Conservation (phyloP, 164 flowering plant species). For the Magnolia changhungtana region DNA sequence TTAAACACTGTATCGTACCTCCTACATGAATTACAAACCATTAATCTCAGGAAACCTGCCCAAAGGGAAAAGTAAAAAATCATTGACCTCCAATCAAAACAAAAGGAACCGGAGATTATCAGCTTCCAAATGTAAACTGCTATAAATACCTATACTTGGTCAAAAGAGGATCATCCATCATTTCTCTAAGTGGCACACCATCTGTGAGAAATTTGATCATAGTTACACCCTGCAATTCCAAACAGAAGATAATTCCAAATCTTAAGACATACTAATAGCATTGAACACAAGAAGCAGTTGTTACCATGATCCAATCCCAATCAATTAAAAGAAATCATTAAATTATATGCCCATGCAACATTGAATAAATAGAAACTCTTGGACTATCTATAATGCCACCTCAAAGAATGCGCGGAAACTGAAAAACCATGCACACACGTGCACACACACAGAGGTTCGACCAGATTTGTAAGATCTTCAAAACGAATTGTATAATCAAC, state of each 20-base stretch:
- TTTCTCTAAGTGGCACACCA: slow-evolving; percentile 90
- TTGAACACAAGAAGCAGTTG: neutral
- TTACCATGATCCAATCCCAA: neutral
- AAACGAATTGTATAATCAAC: slow-evolving; percentile 95
- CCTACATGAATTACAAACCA: no score
- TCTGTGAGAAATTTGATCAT: slow-evolving; percentile 90
- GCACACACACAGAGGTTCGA: slow-evolving; percentile 20
- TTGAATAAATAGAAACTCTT: neutral
- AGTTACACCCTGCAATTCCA: slow-evolving; percentile 65
- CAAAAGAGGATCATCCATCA: slow-evolving; percentile 99
- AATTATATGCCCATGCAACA: neutral
- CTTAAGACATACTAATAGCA: neutral
- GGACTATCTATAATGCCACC: neutral
- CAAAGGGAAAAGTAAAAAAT: no score
- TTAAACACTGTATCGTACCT: no score
- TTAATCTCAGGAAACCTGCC: no score
- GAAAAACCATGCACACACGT: neutral
- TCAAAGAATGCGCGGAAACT: neutral
- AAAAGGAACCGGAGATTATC: neutral
- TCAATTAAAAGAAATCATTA: neutral
- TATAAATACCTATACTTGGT: slow-evolving; percentile 71
- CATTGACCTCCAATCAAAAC: neutral
- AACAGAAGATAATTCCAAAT: neutral
- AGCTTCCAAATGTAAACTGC: slow-evolving; percentile 4
- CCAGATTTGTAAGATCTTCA: slow-evolving; percentile 75